Evolutionary conservation across 164 flowering plant species (phyloP), one percentile per base, ranked within the genome.

Genomic region (Sextonia rubra): DNA sequence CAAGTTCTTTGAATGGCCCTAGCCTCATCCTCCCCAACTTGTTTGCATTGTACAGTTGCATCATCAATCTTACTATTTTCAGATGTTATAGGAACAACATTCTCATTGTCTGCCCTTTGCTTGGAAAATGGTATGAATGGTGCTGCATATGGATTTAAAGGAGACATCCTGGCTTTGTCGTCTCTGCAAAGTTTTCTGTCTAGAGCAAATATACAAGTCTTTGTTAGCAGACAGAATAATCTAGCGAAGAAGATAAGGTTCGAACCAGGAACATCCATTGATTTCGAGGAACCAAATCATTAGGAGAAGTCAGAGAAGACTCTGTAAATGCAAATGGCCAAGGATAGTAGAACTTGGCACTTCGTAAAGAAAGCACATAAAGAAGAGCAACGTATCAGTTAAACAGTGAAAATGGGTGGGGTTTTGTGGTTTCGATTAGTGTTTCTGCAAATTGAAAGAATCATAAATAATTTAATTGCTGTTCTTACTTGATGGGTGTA

Each of bases 111-210:
- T 2, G 48, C 30, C 30, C 61, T 20, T n/a, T 32, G 64, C 3
- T 22, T 18, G 8, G 66, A 61, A n/a, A 22, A 70, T 11, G 89
- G 89, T 69, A 84, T 60, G 58, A 82, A 84, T 30, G 84, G 73
- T 68, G 82, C 81, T 24, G 89, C 89, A 69, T 72, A 69, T 0
- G 81, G 81, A 72, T 79, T 79, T 71, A 79, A 66, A 26, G 71
- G 74, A 47, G 77, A 74, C 32, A n/a, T 61, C 73, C 70, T 23
- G 70, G 15, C 55, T 70, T 75, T 76, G 75, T 82, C 52, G 72
- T 58, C 11, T 69, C 52, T 26, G 44, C 47, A 1, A 3, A 64
- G 67, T 14, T 47, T 22, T 26, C 25, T 61, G 18, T 32, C 15
- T 1, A 44, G 60, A 56, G 27, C 17, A 22, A 18, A 68, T n/a